These are phyloP conservation scores for Daldinia sp. DNA, from an alignment of 2,329 filamentous ascomycete genomes.

Conservation along the genomic window DNA sequence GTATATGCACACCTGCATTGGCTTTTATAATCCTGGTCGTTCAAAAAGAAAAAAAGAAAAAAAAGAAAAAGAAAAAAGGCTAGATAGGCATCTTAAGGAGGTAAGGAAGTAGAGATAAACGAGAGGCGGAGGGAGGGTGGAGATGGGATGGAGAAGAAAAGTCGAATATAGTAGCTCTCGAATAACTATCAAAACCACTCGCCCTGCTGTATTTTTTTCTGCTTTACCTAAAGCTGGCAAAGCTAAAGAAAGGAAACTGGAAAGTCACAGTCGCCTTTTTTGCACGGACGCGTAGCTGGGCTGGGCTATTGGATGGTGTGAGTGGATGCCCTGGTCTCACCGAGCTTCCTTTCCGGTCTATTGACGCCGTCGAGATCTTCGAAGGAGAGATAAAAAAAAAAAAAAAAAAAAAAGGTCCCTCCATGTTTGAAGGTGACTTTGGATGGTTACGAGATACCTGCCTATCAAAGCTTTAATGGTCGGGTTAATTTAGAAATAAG, in stretches of 20 bases:
- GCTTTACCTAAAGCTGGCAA: slow-evolving; percentile 11
- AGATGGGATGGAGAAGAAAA: background rate
- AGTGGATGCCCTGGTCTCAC: slow-evolving; percentile 33
- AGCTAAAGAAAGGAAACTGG: slow-evolving; percentile 20
- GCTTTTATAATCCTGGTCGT: slow-evolving; percentile 21
- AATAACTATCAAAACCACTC: too few species aligned
- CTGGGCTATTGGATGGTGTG: slow-evolving; percentile 21
- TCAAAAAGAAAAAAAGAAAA: slow-evolving; percentile 12
- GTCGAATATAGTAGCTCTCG: slow-evolving; percentile 2
- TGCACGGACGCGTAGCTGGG: slow-evolving; percentile 25
- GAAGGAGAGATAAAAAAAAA: too few species aligned
- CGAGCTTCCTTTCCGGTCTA: slow-evolving; percentile 39
- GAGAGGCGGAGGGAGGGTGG: too few species aligned
- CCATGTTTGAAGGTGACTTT: background rate
- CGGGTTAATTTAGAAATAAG: slow-evolving; percentile 1
- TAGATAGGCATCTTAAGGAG: too few species aligned
- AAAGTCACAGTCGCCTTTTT: slow-evolving; percentile 32
- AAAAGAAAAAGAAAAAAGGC: background rate
- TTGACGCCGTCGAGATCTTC: slow-evolving; percentile 27
- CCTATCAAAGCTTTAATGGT: background rate
- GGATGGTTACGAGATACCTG: background rate
- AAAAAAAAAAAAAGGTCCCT: slow-evolving; percentile 7
- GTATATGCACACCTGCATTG: slow-evolving; percentile 31
- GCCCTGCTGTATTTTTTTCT: too few species aligned
- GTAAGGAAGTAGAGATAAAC: background rate